A percentile compares a stretch with the other conserved stretches of the same genome.
Evolutionary conservation across 768 basidiomycete genomes (phyloP).

Genomic region (Psilocybe azurescens): DNA sequence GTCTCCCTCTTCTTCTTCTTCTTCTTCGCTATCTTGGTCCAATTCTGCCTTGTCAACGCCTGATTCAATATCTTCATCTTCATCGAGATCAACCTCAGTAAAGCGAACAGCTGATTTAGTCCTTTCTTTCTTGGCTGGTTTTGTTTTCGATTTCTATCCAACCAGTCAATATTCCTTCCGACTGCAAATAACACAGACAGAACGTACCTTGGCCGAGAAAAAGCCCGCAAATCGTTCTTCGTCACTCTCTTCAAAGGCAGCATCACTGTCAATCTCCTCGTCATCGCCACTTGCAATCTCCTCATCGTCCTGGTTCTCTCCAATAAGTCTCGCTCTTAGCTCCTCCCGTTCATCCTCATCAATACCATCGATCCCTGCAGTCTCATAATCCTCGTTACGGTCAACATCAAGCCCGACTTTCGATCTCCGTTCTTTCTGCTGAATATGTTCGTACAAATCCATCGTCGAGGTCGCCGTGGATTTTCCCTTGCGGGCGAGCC

Average conservation of each 20-base stretch:
- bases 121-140: constrained; percentile 30
- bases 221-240: constrained; percentile 80
- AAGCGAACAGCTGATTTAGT: constrained; percentile 41
- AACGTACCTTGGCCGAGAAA: constrained; percentile 49
- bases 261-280: constrained; percentile 87
- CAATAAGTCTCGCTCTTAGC: constrained; percentile 52
- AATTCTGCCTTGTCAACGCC: constrained; percentile 41
- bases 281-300: constrained; percentile 73
- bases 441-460: constrained; percentile 72
- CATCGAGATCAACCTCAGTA: constrained; percentile 70
- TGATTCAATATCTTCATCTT: constrained; percentile 48
- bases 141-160: constrained; percentile 32
- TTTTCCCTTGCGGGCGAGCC: constrained; percentile 48
- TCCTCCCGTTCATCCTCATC: constrained; percentile 46
- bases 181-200: constrained; percentile 10
- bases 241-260: constrained; percentile 82
- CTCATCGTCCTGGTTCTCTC: constrained; percentile 56
- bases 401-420: constrained; percentile 60
- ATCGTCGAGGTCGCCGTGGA: constrained; percentile 30
- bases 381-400: constrained; percentile 54
- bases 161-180: constrained; percentile 15
- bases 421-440: constrained; percentile 53
- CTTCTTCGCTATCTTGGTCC: constrained; percentile 41
- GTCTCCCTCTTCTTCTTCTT: constrained; percentile 52
- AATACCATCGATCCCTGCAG: constrained; percentile 44